A percentile compares a stretch with the other conserved stretches of the same genome.
Conservation (phyloP, 2,329 filamentous ascomycete genomes). For the Fusarium devonianum region DNA sequence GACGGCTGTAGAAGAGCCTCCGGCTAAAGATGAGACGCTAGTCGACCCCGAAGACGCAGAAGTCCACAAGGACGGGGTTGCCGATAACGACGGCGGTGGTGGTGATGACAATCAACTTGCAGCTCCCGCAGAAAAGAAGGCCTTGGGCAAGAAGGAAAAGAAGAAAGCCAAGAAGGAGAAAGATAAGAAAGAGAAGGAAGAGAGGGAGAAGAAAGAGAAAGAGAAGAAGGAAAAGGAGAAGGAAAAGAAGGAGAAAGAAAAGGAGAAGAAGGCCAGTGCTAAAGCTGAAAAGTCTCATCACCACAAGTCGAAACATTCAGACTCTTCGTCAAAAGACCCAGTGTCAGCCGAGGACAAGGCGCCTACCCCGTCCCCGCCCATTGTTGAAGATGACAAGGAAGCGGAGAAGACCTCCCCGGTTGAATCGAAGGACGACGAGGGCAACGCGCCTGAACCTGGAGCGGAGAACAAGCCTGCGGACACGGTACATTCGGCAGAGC, state of each 20-base stretch:
- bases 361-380: neutral
- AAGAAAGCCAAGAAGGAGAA: slow-evolving; percentile 37
- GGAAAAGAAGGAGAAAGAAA: slow-evolving; percentile 22
- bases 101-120: slow-evolving; percentile 21
- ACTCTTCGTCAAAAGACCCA: slow-evolving; percentile 21
- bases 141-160: slow-evolving; percentile 33
- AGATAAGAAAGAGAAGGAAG: slow-evolving; percentile 56
- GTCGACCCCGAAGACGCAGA: slow-evolving; percentile 4
- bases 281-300: slow-evolving; percentile 32
- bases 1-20: slow-evolving; percentile 2
- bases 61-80: neutral
- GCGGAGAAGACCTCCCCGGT: slow-evolving; percentile 4
- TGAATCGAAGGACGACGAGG: slow-evolving; percentile 8
- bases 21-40: neutral
- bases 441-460: slow-evolving; percentile 8
- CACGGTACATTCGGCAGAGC: no score
- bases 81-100: slow-evolving; percentile 17
- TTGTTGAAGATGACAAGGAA: slow-evolving; percentile 3
- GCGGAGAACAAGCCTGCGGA: slow-evolving; percentile 8
- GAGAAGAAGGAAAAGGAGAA: slow-evolving; percentile 29
- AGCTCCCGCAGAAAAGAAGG: slow-evolving; percentile 17
- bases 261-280: slow-evolving; percentile 28
- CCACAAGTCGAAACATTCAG: slow-evolving; percentile 32
- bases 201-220: slow-evolving; percentile 58
- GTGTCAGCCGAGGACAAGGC: slow-evolving; percentile 10